Conservation (phyloP, 108 stramenopile species). For the Aurantiochytrium sp. region DNA sequence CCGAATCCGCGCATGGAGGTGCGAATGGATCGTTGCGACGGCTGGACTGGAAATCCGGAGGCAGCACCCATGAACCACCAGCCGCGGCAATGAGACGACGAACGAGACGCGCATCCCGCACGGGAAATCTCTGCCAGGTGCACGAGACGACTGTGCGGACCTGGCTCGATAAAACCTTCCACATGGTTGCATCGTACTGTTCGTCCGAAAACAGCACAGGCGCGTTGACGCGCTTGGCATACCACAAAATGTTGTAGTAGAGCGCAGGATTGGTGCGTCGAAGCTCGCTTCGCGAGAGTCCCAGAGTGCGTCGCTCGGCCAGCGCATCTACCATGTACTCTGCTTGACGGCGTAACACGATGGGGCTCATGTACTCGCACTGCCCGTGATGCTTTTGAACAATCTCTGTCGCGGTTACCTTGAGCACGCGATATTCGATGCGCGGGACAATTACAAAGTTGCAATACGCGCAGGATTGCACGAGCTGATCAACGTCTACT, state of each 20-base stretch:
- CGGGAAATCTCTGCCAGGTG: background rate
- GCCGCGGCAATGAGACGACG: background rate
- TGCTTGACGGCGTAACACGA: background rate
- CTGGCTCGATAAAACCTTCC: background rate
- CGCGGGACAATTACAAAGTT: background rate
- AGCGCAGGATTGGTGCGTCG: background rate
- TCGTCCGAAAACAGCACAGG: background rate
- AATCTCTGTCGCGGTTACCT: background rate
- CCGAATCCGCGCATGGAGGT: background rate
- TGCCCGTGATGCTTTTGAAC: background rate
- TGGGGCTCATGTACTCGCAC: slow-evolving; percentile 16
- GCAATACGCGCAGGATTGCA: background rate
- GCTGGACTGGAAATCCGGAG: background rate
- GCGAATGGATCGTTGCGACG: background rate
- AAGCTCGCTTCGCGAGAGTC: background rate
- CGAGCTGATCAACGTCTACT: background rate
- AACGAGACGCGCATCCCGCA: background rate
- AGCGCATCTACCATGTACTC: background rate
- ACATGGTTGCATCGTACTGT: background rate
- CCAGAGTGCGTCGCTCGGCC: background rate
- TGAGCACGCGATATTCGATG: background rate
- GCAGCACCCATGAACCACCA: background rate
- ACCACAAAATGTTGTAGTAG: slow-evolving; percentile 4
- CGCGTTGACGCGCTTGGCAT: background rate
- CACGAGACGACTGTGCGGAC: background rate